Conservation (phyloP, 2,329 filamentous ascomycete genomes). For the Cladosporium sp. region DNA sequence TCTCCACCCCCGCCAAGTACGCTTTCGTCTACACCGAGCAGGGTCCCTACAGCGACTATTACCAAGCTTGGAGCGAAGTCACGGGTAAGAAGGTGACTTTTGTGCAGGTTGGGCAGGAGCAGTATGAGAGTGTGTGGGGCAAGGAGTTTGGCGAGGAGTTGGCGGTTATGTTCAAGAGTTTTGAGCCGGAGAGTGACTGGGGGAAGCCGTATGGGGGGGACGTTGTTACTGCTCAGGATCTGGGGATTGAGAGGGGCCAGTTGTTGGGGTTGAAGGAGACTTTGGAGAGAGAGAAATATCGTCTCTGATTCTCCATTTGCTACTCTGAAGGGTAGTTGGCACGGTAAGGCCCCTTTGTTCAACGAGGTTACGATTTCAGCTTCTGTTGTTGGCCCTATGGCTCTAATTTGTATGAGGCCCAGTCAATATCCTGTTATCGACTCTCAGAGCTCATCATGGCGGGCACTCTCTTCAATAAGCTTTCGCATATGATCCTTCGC, state of each 20-base stretch:
- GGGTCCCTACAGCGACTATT: conserved; percentile 19
- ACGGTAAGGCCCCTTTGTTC: too few species aligned
- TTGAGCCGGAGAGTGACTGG: conserved; percentile 21
- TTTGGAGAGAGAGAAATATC: conserved; percentile 20
- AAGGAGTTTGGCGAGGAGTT: conserved; percentile 20
- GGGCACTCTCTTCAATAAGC: background rate
- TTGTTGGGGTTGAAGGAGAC: conserved; percentile 19
- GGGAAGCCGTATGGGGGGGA: conserved; percentile 5
- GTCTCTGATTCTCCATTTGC: too few species aligned
- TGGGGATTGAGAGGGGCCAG: conserved; percentile 15
- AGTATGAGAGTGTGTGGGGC: conserved; percentile 21
- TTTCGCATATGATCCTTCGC: background rate
- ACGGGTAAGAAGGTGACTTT: conserved; percentile 18
- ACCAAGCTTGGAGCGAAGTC: conserved; percentile 21
- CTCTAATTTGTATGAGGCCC: too few species aligned
- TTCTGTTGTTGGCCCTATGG: too few species aligned
- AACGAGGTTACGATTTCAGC: too few species aligned
- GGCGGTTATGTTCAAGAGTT: conserved; percentile 19
- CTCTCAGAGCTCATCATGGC: too few species aligned
- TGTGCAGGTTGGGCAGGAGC: conserved; percentile 8
- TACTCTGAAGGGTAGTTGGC: too few species aligned
- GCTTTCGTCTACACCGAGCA: conserved; percentile 22
- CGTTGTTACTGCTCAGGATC: conserved; percentile 19
- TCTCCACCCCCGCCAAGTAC: conserved; percentile 20
- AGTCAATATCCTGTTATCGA: too few species aligned